Conservation (phyloP, 1,139 yeast genomes). For the Pichia sp. region DNA sequence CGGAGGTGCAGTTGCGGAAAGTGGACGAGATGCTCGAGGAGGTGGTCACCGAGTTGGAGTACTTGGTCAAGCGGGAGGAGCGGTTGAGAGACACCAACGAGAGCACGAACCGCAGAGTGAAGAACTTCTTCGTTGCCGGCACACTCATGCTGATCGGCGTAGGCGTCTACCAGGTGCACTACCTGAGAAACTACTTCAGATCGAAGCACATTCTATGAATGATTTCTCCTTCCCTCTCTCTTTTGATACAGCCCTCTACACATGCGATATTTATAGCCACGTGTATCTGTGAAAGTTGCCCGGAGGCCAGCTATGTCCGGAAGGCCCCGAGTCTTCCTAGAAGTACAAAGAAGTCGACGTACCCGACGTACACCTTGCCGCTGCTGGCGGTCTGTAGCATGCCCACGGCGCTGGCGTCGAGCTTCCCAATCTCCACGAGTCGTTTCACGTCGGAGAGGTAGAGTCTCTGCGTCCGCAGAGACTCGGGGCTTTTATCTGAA, state of each 20-base stretch:
- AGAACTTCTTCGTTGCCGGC: conserved; percentile 72
- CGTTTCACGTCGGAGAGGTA: conserved; percentile 37
- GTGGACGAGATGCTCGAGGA: conserved; percentile 81
- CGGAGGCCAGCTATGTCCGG: not conserved
- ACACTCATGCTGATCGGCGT: conserved; percentile 67
- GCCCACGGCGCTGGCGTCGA: conserved; percentile 36
- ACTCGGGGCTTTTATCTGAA: not conserved
- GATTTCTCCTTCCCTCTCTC: not conserved
- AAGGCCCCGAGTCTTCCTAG: conserved; percentile 43
- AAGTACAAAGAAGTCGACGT: conserved; percentile 42
- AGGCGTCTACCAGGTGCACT: conserved; percentile 89
- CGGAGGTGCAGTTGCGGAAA: conserved; percentile 82
- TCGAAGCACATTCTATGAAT: conserved; percentile 82
- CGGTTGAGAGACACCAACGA: conserved; percentile 95
- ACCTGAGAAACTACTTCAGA: conserved; percentile 88
- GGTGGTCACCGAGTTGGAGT: conserved; percentile 70
- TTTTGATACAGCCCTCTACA: not conserved
- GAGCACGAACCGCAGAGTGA: conserved; percentile 82
- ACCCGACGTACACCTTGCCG: conserved; percentile 32
- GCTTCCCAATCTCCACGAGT: conserved; percentile 32
- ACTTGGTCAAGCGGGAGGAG: conserved; percentile 82
- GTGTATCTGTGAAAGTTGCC: not conserved
- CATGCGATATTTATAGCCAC: not conserved
- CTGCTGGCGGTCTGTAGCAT: conserved; percentile 43
- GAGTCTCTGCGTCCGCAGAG: conserved; percentile 19